These are phyloP conservation scores for Stentor coeruleus DNA, from an alignment of 73 alveolate genomes.

Conservation along the genomic window DNA sequence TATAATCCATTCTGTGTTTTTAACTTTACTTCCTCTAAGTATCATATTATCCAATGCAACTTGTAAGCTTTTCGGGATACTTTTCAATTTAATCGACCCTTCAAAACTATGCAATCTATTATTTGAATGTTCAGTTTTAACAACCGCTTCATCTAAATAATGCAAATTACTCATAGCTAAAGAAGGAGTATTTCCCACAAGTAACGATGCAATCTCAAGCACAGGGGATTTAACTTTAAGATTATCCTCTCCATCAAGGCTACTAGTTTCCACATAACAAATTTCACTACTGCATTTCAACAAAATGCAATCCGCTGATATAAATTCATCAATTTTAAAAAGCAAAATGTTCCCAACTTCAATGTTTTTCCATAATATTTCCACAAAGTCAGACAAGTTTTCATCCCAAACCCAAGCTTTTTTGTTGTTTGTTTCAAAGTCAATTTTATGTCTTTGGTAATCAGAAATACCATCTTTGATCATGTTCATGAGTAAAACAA, in stretches of 20 bases:
- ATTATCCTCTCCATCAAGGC: slow-evolving; percentile 98
- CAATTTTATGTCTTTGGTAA: slow-evolving; percentile 32
- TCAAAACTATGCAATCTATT: slow-evolving; percentile 58
- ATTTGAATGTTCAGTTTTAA: slow-evolving; percentile 54
- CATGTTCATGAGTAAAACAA: slow-evolving; percentile 71
- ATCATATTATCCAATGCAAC: slow-evolving; percentile 75
- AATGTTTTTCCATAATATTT: slow-evolving; percentile 6
- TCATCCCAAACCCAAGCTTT: neutral
- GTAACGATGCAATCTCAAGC: slow-evolving; percentile 46
- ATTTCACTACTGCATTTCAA: slow-evolving; percentile 61
- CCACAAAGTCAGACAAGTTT: neutral
- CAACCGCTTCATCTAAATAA: slow-evolving; percentile 15
- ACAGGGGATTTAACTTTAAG: slow-evolving; percentile 79
- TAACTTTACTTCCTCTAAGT: slow-evolving; percentile 89
- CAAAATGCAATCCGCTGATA: slow-evolving; percentile 83
- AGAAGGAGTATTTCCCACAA: slow-evolving; percentile 13
- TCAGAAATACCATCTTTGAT: slow-evolving; percentile 86
- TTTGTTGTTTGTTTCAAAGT: slow-evolving; percentile 15
- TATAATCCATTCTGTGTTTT: slow-evolving; percentile 87
- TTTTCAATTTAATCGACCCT: slow-evolving; percentile 59
- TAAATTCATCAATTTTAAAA: slow-evolving; percentile 40
- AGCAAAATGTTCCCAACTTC: slow-evolving; percentile 27
- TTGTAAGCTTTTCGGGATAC: slow-evolving; percentile 37
- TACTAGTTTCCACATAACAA: slow-evolving; percentile 90
- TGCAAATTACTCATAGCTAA: neutral